Evolutionary conservation across 1,284 basidiomycete genomes (phyloP).

Genomic region (Ganoderma sinense): DNA sequence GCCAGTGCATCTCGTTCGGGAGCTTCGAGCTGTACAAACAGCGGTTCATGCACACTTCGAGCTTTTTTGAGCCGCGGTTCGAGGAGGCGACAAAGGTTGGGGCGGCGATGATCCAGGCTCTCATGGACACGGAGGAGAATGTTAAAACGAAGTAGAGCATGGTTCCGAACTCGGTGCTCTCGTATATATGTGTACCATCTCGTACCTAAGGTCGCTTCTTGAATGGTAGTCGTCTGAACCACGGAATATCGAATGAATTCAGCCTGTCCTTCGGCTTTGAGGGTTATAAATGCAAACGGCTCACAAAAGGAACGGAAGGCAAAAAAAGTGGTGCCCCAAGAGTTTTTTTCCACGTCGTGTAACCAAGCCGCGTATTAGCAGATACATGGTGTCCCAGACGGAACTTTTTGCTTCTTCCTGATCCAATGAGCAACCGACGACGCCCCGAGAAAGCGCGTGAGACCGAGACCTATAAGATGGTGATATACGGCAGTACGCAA

Average conservation of each 20-base stretch:
- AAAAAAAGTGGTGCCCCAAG: background rate
- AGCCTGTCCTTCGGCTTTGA: no score
- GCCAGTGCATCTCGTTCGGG: slow-evolving; percentile 92
- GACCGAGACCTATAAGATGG: background rate
- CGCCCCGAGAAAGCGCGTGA: background rate
- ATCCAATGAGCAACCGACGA: slow-evolving; percentile 22
- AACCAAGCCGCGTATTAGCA: slow-evolving; percentile 20
- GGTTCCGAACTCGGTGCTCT: background rate
- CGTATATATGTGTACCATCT: background rate
- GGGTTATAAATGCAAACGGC: background rate
- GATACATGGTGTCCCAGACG: slow-evolving; percentile 22
- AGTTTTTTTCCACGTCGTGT: slow-evolving; percentile 13
- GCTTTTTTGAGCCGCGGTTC: slow-evolving; percentile 90
- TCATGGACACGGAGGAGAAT: slow-evolving; percentile 60
- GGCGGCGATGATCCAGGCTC: slow-evolving; percentile 91
- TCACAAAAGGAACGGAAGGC: background rate
- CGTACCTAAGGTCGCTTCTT: no score
- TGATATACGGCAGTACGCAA: background rate
- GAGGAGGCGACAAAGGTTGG: slow-evolving; percentile 87
- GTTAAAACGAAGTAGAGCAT: background rate
- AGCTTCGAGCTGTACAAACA: slow-evolving; percentile 89
- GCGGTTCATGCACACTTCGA: slow-evolving; percentile 83
- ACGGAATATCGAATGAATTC: background rate
- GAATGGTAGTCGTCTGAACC: background rate
- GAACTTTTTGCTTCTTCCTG: slow-evolving; percentile 28